phyloP scores from a whole-genome alignment of 225 moss, liverwort and hornwort genomes.

The Asterella californica region DNA sequence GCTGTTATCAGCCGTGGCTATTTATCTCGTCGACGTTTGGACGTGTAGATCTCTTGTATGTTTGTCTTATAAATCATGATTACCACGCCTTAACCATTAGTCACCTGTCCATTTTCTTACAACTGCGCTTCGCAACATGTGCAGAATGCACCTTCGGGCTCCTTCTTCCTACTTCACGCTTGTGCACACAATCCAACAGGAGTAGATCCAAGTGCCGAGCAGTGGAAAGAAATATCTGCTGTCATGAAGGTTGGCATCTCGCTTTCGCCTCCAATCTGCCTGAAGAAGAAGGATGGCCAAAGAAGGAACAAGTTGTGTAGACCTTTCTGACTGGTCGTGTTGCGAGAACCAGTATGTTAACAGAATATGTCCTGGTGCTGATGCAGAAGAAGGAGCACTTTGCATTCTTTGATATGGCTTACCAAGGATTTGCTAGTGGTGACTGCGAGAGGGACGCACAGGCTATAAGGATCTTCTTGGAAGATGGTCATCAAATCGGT shows the following conservation, averaged over 20 bases:
- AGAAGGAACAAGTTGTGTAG: not conserved
- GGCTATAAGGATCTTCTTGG: constrained; percentile 53
- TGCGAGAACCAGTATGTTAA: not conserved
- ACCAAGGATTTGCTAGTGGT: constrained; percentile 64
- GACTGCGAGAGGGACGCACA: constrained; percentile 59
- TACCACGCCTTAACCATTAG: not conserved
- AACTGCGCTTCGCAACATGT: not conserved
- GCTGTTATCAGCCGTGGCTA: not conserved
- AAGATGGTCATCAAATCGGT: constrained; percentile 61
- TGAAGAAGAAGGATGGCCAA: not conserved
- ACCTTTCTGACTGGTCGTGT: not conserved
- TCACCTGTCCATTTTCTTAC: not conserved
- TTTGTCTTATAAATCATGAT: not conserved
- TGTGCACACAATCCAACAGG: constrained; percentile 69
- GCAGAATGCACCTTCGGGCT: constrained; percentile 59
- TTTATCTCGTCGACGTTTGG: not conserved
- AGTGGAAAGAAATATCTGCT: constrained; percentile 58
- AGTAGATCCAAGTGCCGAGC: constrained; percentile 57
- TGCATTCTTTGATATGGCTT: constrained; percentile 60
- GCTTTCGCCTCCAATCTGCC: not conserved
- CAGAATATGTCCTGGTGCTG: not conserved
- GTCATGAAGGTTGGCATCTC: constrained; percentile 45
- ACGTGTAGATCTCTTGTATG: not conserved
- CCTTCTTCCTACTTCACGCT: constrained; percentile 58
- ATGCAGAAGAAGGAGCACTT: constrained; percentile 50